A percentile compares a stretch with the other conserved stretches of the same genome.
These are phyloP conservation scores for Quambalaria eucalypti DNA, from an alignment of 1,284 basidiomycete genomes.

Conservation along the genomic window DNA sequence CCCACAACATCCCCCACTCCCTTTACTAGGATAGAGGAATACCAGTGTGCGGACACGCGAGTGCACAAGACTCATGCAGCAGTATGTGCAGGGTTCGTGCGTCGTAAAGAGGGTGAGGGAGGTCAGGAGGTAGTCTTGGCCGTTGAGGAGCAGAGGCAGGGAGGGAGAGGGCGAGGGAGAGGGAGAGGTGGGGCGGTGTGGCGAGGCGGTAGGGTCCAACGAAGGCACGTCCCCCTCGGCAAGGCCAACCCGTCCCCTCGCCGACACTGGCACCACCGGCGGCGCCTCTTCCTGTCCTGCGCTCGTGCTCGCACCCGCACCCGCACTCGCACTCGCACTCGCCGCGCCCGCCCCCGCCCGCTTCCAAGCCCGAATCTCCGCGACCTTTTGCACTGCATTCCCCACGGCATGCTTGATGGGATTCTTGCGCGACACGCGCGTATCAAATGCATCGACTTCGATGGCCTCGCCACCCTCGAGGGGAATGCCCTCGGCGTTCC, in stretches of 20 bases:
- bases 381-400: slow-evolving; percentile 23
- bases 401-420: slow-evolving; percentile 40
- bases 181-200: not conserved
- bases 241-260: not conserved
- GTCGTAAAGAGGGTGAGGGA: slow-evolving; percentile 33
- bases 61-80: slow-evolving; percentile 43
- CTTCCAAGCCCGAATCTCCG: slow-evolving; percentile 9
- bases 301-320: not conserved
- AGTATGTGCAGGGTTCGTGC: slow-evolving; percentile 43
- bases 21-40: slow-evolving; percentile 26
- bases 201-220: not conserved
- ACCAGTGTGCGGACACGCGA: slow-evolving; percentile 31
- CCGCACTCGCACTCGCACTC: not conserved
- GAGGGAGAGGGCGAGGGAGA: not conserved
- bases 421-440: slow-evolving; percentile 18
- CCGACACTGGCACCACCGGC: not conserved
- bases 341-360: not conserved
- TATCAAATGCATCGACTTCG: slow-evolving; percentile 31
- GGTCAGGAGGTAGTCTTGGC: slow-evolving; percentile 42
- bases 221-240: not conserved
- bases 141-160: slow-evolving; percentile 12
- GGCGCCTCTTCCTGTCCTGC: not conserved
- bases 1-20: slow-evolving; percentile 37
- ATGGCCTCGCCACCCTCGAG: slow-evolving; percentile 7
- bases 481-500: not conserved